Evolutionary conservation across 2,329 filamentous ascomycete genomes (phyloP).

Genomic region (Leptographium flavum): DNA sequence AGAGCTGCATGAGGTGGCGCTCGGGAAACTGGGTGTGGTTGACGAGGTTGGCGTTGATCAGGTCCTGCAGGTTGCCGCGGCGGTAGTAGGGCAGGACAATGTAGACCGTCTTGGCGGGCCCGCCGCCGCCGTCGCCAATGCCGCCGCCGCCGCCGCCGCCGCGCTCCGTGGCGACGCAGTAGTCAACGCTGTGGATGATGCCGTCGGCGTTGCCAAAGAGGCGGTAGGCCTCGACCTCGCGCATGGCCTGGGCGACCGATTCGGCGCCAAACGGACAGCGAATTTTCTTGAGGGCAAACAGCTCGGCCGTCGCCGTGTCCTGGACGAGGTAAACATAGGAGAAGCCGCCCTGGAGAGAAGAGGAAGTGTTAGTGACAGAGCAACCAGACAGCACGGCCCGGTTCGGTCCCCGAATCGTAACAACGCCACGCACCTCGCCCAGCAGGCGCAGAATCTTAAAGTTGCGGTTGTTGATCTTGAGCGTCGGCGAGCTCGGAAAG

Average conservation of each 20-base stretch:
- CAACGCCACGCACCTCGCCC: conserved; percentile 65
- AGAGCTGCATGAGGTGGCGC: conserved; percentile 72
- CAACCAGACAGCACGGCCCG: no score
- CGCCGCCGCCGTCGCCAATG: conserved; percentile 30
- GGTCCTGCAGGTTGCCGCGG: conserved; percentile 88
- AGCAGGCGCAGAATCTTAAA: conserved; percentile 93
- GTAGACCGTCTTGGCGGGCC: conserved; percentile 82
- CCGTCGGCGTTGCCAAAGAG: conserved; percentile 72
- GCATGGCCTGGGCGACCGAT: conserved; percentile 85
- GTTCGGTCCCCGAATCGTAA: no score
- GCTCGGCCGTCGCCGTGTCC: conserved; percentile 67
- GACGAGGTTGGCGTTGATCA: conserved; percentile 96
- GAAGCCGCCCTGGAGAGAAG: conserved; percentile 62
- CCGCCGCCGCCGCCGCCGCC: conserved; percentile 36
- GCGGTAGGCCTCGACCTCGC: conserved; percentile 92
- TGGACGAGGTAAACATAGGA: conserved; percentile 98
- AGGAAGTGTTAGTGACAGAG: neutral
- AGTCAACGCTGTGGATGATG: conserved; percentile 77
- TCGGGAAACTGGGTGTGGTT: conserved; percentile 89
- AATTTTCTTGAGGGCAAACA: conserved; percentile 97
- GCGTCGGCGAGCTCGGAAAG: conserved; percentile 83
- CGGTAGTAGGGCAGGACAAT: conserved; percentile 92
- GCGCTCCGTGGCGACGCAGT: conserved; percentile 64
- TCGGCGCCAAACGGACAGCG: conserved; percentile 95
- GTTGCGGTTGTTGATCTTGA: conserved; percentile 87